Conservation (phyloP, 306 rosid genomes). For the Carpinus viminea region DNA sequence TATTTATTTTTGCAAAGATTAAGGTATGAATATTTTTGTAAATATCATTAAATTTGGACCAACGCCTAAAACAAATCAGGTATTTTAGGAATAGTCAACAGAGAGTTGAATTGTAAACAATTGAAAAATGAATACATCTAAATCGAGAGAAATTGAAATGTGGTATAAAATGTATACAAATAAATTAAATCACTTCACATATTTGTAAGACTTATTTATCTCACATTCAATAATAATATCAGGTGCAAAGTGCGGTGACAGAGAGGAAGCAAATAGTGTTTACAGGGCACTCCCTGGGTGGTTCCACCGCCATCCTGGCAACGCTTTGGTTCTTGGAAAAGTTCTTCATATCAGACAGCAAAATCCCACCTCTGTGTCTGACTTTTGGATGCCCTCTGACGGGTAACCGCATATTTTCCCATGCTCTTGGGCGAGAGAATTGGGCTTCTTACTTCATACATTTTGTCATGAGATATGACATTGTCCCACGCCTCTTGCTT, state of each 20-base stretch:
- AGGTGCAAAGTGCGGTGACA: conserved; percentile 47
- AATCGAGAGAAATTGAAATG: too few species aligned
- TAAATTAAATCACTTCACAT: too few species aligned
- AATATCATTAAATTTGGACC: too few species aligned
- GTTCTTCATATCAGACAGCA: not conserved
- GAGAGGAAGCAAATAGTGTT: conserved; percentile 49
- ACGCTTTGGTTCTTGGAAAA: conserved; percentile 63
- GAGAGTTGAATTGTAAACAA: too few species aligned
- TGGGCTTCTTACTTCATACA: conserved; percentile 68
- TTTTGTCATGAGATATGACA: conserved; percentile 61
- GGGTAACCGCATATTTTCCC: conserved; percentile 70
- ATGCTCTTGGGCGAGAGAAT: conserved; percentile 71
- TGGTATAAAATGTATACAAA: too few species aligned
- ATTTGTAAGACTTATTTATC: too few species aligned
- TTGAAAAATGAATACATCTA: too few species aligned
- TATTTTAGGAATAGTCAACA: too few species aligned
- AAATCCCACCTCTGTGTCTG: conserved; percentile 38
- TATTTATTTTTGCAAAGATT: too few species aligned
- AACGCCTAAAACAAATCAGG: too few species aligned
- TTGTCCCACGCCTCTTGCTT: conserved; percentile 64
- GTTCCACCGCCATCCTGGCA: conserved; percentile 61
- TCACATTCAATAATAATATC: not conserved
- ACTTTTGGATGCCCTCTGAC: conserved; percentile 83
- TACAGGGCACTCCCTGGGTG: conserved; percentile 75
- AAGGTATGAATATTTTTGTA: too few species aligned